Evolutionary conservation across 192 early-diverging fungal species (phyloP), one percentile per base, ranked within the genome.

Genomic region (Pilaira anomala): DNA sequence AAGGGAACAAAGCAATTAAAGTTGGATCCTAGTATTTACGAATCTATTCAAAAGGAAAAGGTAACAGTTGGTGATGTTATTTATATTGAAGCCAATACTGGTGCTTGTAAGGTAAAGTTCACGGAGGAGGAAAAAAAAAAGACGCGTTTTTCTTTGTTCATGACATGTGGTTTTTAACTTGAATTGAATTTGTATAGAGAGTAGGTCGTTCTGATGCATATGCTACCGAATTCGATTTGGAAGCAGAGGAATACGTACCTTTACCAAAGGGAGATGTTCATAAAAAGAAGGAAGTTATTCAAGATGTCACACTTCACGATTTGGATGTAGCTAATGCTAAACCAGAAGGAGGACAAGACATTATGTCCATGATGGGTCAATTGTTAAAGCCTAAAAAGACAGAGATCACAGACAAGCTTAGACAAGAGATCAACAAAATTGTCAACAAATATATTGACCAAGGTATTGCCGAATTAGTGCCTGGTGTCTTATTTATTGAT

Each of bases 321-420:
- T 79, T 99, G 63, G 97, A 99, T 81, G 85, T 93, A 30, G 96
- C 96, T 51, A 99, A 99, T 68, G 95, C 95, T 16, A 76, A 89
- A 57, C 95, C 96, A 25, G 93, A 96, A 63, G 95, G 97, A 21
- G 95, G 95, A 9, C 94, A 96, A 78, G 97, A 99, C 72, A 96
- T 97, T 55, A 90, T 98, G 74, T 97, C 95, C 26, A 92, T 97
- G 89, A 96, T 99, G 93, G 90, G 93, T 63, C 94, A 96, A 74
- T 82, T 99, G 67, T 87, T 94, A 83, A 99, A 99, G 81, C 97
- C 97, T 7, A 94, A 93, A 73, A 99, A 99, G 81, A 99, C 97
- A 0, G 97, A 99, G 76, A 97, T 99, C 68, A 99, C 95, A 12
- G 95, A 98, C 62, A 98, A 99, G 75, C 80, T 99, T 64, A 87